Evolutionary conservation across 192 early-diverging fungal species (phyloP), one percentile per base, ranked within the genome.

Genomic region (Tieghemiomyces parasiticus): DNA sequence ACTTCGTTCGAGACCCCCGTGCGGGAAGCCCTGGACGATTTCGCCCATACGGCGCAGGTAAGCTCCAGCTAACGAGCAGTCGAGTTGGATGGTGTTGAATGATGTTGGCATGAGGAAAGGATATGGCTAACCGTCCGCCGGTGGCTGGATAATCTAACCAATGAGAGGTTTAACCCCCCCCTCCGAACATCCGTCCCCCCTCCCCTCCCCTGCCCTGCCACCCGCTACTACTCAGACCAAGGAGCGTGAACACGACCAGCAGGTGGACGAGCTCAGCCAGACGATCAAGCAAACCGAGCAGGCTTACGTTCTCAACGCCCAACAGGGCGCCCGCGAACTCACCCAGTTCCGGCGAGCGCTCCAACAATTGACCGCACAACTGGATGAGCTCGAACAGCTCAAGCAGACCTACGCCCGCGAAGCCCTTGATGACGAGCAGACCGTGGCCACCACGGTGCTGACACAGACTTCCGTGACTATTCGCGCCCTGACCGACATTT

Each of bases 351-450:
- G 54, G 3, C 54, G 33, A 24, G 54, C 28, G 19, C 54, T 56
- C 3, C 54, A 56, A 38, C 2, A 56, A 22, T 24, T 56, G n/a
- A 32, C 54, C 35, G 35, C 31, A 0, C 54, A 56, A 31, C 24
- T 56, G 13, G 54, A 56, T 31, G 30, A 35, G 2, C 54, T 56
- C 19, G 54, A 56, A 10, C 54, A 56, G n/a, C 54, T 56, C n/a
- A 56, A 56, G 33, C 54, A 56, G 29, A 31, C 29, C 30, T 56
- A 56, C 35, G 54, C 33, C 25, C 3, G 30, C n/a, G 28, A 56
- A 9, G 20, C 54, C 31, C 54, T 29, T 9, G 16, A 32, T n/a
- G 20, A 12, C 3, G 54, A 56, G 33, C n/a, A 56, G 10, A 29
- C 16, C n/a, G 33, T 56, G 54, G 54, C 54, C 3, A 32, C 8